These are phyloP conservation scores for Ascosphaera apis DNA, from an alignment of 2,329 filamentous ascomycete genomes.

Conservation along the genomic window DNA sequence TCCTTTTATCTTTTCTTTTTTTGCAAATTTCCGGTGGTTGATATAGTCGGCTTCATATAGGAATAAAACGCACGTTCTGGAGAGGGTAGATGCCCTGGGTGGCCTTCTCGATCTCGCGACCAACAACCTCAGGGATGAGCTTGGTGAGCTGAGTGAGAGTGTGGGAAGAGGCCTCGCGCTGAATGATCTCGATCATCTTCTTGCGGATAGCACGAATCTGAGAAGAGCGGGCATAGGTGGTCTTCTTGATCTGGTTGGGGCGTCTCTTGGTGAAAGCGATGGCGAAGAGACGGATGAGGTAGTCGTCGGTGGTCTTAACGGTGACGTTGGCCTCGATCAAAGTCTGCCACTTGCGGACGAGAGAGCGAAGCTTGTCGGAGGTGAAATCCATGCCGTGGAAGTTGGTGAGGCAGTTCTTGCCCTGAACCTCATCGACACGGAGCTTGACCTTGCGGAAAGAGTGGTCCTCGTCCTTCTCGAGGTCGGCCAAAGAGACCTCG, in stretches of 20 bases:
- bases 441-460: conserved; percentile 99
- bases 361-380: conserved; percentile 96
- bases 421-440: conserved; percentile 93
- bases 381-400: conserved; percentile 99
- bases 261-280: conserved; percentile 99
- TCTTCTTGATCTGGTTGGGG: conserved; percentile 99
- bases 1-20: too few species aligned
- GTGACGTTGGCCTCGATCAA: conserved; percentile 99
- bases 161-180: conserved; percentile 83
- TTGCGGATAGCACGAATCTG: conserved; percentile 96
- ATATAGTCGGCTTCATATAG: conserved; percentile 15
- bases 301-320: conserved; percentile 99
- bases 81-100: conserved; percentile 99
- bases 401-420: conserved; percentile 99
- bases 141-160: conserved; percentile 92
- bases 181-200: conserved; percentile 99
- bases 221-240: conserved; percentile 88
- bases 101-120: conserved; percentile 98
- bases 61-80: conserved; percentile 76
- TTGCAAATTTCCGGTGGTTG: conserved; percentile 1
- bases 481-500: conserved; percentile 95
- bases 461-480: conserved; percentile 99
- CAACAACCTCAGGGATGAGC: conserved; percentile 98
- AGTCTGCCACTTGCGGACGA: conserved; percentile 99
- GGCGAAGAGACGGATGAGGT: conserved; percentile 95